phyloP scores from a whole-genome alignment of 768 basidiomycete species.

The Mycena albidolilacea region DNA sequence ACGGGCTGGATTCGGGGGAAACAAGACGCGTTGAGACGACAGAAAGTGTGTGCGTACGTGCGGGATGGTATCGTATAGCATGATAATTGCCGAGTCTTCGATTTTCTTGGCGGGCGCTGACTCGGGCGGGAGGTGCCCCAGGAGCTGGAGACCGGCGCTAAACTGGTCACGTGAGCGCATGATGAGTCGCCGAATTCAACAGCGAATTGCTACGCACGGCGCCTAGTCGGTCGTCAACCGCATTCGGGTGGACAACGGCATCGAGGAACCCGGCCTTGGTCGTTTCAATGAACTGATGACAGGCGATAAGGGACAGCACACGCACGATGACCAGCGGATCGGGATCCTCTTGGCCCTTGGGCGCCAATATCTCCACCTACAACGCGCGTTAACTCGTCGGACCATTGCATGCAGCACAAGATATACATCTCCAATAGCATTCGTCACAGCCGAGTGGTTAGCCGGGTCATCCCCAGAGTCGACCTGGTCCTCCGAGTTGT shows the following conservation, averaged over 20 bases:
- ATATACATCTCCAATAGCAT: constrained; percentile 46
- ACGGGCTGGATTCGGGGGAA: constrained; percentile 51
- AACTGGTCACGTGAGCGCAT: constrained; percentile 48
- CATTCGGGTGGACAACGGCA: constrained; percentile 47
- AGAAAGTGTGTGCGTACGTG: constrained; percentile 54
- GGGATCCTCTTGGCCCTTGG: background rate
- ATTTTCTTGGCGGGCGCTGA: constrained; percentile 40
- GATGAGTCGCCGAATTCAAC: background rate
- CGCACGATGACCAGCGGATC: background rate
- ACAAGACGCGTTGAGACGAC: constrained; percentile 29
- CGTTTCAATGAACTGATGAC: background rate
- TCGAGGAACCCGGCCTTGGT: constrained; percentile 54
- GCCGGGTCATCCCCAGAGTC: constrained; percentile 42
- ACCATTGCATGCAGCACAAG: background rate
- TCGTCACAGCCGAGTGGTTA: constrained; percentile 54
- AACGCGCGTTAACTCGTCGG: background rate
- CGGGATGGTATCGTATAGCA: constrained; percentile 73
- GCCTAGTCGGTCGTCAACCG: constrained; percentile 59
- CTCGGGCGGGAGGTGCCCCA: constrained; percentile 45
- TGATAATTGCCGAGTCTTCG: constrained; percentile 50
- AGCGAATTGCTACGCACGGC: constrained; percentile 52
- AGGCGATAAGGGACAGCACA: background rate
- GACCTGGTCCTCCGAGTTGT: constrained; percentile 57
- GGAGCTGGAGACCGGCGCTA: constrained; percentile 45
- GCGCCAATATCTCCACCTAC: background rate